Percentiles rank a stretch among this genome's conserved stretches.
These are phyloP conservation scores for Kwoniella mangroviensis DNA, from an alignment of 768 basidiomycete genomes.

Conservation along the genomic window DNA sequence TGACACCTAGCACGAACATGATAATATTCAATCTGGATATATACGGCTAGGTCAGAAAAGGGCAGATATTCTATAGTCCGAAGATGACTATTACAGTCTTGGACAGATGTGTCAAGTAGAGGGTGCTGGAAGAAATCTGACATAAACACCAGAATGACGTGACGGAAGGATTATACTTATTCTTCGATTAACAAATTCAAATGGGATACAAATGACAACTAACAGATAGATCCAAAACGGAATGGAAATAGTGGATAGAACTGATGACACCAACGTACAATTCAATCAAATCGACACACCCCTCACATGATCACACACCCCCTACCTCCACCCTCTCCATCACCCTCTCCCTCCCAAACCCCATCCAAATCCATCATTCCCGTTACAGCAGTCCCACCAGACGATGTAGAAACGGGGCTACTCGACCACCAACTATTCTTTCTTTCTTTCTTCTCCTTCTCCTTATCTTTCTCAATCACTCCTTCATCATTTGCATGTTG, in stretches of 20 bases:
- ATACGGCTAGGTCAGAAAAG: no score
- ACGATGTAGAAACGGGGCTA: not conserved
- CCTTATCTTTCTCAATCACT: not conserved
- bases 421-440: constrained; percentile 15
- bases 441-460: constrained; percentile 4
- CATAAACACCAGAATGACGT: no score
- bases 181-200: no score
- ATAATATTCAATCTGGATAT: no score
- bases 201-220: no score
- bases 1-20: no score
- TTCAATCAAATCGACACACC: not conserved
- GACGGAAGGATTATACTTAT: no score
- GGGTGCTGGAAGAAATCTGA: no score
- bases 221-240: not conserved
- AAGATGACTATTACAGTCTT: no score
- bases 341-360: constrained; percentile 7
- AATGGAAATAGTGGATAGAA: not conserved
- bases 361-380: not conserved
- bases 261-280: not conserved
- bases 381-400: no score
- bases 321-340: constrained; percentile 10
- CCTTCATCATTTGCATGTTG: not conserved
- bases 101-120: no score
- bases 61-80: no score
- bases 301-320: constrained; percentile 35